Evolutionary conservation across 768 basidiomycete genomes (phyloP), one percentile per base, ranked within the genome.

Genomic region (Cystobasidium ongulense): DNA sequence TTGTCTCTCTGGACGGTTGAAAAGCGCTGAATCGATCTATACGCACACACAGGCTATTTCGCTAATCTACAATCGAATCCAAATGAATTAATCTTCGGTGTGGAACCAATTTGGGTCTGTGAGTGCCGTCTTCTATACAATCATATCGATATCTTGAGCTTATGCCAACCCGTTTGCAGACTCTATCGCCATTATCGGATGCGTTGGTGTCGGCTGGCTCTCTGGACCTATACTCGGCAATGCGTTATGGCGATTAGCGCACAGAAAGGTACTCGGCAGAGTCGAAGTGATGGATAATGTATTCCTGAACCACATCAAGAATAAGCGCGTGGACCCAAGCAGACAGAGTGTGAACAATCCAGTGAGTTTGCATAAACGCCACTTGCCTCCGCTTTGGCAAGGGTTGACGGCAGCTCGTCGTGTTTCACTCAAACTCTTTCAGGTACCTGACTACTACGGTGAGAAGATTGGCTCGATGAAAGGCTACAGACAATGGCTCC

Each of bases 401-500:
- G 38, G 13, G 15, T 15, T 11, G 43, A 15, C 11, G 46, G n/a
- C 10, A 31, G 4, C 17, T 5, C 21, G 43, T 35, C 8, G 17
- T n/a, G 65, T 39, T 8, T 53, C 2, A 15, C 57, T 29, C 25
- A 27, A 27, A 27, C 8, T 59, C 52, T 54, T 7, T 29, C 64
- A 67, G 65, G 43, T 52, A 2, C 64, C 63, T 23, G 73, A 74
- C 63, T 64, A 68, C 64, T 67, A 54, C 33, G 76, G 76, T 39
- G 77, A 77, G 67, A 73, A 81, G 78, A 79, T 82, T 74, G 76
- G 76, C 1, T 80, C 80, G 21, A 75, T 81, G 1, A 71, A 77
- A 31, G 78, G 79, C 0, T 82, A 82, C 73, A 74, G 81, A 54
- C 73, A 81, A 61, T 82, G 81, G 81, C 75, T 82, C 17, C 70